Percentiles rank a stretch among this genome's conserved stretches.
These are phyloP conservation scores for Eimeria acervulina DNA, from an alignment of 169 alveolate species.

Conservation along the genomic window DNA sequence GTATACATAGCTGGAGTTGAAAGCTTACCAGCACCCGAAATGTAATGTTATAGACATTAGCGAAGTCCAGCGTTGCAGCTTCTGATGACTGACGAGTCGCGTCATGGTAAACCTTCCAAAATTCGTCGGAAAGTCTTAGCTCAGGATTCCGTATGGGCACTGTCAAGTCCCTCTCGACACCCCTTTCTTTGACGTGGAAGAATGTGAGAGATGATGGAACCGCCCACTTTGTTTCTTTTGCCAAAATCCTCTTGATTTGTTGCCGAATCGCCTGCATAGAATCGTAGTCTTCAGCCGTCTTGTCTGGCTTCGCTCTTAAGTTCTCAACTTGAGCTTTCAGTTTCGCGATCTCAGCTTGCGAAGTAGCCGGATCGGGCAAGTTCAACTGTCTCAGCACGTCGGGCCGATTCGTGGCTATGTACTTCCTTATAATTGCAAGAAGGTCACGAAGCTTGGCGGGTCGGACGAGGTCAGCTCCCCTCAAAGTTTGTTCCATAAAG, in stretches of 20 bases:
- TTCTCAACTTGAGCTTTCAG: slow-evolving; percentile 61
- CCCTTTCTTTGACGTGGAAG: slow-evolving; percentile 35
- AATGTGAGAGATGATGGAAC: slow-evolving; percentile 36
- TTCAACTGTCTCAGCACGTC: slow-evolving; percentile 59
- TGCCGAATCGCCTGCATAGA: slow-evolving; percentile 14
- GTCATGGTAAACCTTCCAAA: slow-evolving; percentile 47
- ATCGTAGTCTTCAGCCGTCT: slow-evolving; percentile 67
- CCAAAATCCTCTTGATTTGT: slow-evolving; percentile 24
- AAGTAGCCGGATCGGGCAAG: slow-evolving; percentile 66
- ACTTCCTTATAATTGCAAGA: slow-evolving; percentile 53
- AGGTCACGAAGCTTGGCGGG: slow-evolving; percentile 61
- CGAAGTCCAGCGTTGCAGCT: slow-evolving; percentile 68
- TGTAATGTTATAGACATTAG: slow-evolving; percentile 45
- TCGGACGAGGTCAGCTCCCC: slow-evolving; percentile 70
- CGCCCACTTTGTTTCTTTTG: slow-evolving; percentile 72
- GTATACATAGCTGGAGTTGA: background rate
- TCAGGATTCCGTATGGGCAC: slow-evolving; percentile 19
- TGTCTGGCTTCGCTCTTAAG: slow-evolving; percentile 48
- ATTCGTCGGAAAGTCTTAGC: slow-evolving; percentile 47
- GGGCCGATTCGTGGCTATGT: slow-evolving; percentile 28
- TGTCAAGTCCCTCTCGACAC: slow-evolving; percentile 47
- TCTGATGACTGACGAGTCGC: slow-evolving; percentile 59
- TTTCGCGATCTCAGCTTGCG: slow-evolving; percentile 52
- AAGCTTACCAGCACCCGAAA: slow-evolving; percentile 64
- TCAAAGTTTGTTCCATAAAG: slow-evolving; percentile 23